phyloP scores from a whole-genome alignment of 495 filamentous ascomycete species.

The Podospora didyma region DNA sequence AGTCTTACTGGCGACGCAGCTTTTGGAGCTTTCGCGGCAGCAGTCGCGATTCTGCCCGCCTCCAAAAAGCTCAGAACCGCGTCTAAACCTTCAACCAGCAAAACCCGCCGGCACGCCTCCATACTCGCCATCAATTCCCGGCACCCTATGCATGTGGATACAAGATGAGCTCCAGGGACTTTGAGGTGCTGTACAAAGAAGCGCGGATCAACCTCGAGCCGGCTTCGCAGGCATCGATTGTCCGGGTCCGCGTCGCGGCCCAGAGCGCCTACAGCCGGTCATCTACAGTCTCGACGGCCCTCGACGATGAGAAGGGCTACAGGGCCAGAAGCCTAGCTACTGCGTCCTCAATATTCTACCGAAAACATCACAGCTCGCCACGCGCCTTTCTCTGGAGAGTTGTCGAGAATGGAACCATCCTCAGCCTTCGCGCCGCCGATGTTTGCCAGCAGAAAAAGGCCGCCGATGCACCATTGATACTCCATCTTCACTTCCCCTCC shows the following conservation, averaged over 20 bases:
- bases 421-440: slow-evolving; percentile 82
- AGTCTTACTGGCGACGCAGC: neutral
- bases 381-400: slow-evolving; percentile 88
- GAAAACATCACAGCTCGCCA: slow-evolving; percentile 67
- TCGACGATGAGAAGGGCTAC: slow-evolving; percentile 73
- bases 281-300: slow-evolving; percentile 19
- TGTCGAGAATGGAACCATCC: slow-evolving; percentile 69
- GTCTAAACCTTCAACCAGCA: slow-evolving; percentile 18
- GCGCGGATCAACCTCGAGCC: slow-evolving; percentile 79
- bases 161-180: slow-evolving; percentile 41
- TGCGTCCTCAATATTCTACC: slow-evolving; percentile 79
- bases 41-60: slow-evolving; percentile 11
- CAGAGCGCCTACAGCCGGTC: slow-evolving; percentile 31
- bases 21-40: neutral
- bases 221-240: slow-evolving; percentile 59
- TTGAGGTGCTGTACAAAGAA: slow-evolving; percentile 71
- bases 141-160: slow-evolving; percentile 28
- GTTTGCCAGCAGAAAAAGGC: slow-evolving; percentile 64
- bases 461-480: slow-evolving; percentile 63
- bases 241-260: slow-evolving; percentile 68
- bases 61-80: slow-evolving; percentile 22
- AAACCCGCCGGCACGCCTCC: slow-evolving; percentile 10
- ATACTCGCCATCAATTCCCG: slow-evolving; percentile 15
- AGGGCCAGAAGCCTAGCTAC: slow-evolving; percentile 66
- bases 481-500: slow-evolving; percentile 72